Evolutionary conservation across 768 basidiomycete species (phyloP).

Genomic region (Lactifluus piperatus): DNA sequence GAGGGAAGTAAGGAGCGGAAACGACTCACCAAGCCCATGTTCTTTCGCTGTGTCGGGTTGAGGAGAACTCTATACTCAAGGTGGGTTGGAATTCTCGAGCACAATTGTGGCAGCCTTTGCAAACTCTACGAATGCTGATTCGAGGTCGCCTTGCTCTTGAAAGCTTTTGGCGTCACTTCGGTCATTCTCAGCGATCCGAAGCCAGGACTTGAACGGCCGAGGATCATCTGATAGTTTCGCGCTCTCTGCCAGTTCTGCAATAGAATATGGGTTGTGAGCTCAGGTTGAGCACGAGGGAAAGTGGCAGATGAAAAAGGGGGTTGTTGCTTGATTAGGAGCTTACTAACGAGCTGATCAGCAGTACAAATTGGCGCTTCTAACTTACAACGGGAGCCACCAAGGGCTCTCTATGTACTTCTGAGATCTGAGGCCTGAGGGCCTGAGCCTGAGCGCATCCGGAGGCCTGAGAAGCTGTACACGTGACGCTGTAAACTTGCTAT

Average conservation of each 20-base stretch:
- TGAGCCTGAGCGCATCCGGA: no score
- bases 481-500: no score
- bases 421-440: no score
- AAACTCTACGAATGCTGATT: slow-evolving; percentile 62
- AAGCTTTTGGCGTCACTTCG: slow-evolving; percentile 32
- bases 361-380: no score
- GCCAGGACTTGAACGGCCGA: slow-evolving; percentile 55
- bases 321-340: no score
- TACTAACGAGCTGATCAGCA: no score
- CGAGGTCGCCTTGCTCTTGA: slow-evolving; percentile 45
- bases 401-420: no score
- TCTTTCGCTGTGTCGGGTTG: slow-evolving; percentile 49
- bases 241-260: slow-evolving; percentile 55
- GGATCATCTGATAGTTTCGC: slow-evolving; percentile 49
- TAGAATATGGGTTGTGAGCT: slow-evolving; percentile 38
- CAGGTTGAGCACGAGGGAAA: not conserved
- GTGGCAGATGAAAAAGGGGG: slow-evolving; percentile 1
- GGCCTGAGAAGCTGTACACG: no score
- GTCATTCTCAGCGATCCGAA: slow-evolving; percentile 55
- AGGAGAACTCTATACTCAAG: slow-evolving; percentile 52
- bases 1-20: slow-evolving; percentile 7
- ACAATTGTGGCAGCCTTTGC: slow-evolving; percentile 72
- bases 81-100: slow-evolving; percentile 71
- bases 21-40: slow-evolving; percentile 57
- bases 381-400: no score